A percentile compares a stretch with the other conserved stretches of the same genome.
Conservation (phyloP, 1,284 basidiomycete genomes). For the Naganishia cerealis region DNA sequence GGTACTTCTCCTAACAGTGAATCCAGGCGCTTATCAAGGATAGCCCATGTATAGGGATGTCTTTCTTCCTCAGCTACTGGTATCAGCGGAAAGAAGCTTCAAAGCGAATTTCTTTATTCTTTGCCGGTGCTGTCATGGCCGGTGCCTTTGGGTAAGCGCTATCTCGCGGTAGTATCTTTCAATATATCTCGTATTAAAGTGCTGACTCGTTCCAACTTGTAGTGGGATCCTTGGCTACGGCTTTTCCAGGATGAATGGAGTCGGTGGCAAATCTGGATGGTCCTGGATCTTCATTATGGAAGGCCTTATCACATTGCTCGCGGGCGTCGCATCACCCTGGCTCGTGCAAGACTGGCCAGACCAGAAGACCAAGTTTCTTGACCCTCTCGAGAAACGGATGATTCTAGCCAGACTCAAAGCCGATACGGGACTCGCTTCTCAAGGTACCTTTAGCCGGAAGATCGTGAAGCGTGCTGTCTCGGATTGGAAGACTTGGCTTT, state of each 20-base stretch:
- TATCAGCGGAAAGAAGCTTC: slow-evolving; percentile 52
- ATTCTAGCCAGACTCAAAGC: slow-evolving; percentile 51
- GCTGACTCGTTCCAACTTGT: background rate
- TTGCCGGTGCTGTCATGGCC: slow-evolving; percentile 55
- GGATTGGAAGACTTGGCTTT: slow-evolving; percentile 51
- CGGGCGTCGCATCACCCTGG: slow-evolving; percentile 49
- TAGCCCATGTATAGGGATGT: slow-evolving; percentile 47
- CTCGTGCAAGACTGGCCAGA: slow-evolving; percentile 57
- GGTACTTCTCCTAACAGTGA: background rate
- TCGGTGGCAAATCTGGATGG: slow-evolving; percentile 55
- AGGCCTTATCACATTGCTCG: slow-evolving; percentile 52
- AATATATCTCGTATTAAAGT: background rate
- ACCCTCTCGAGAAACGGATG: slow-evolving; percentile 49
- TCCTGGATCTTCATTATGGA: slow-evolving; percentile 57
- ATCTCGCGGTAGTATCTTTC: background rate
- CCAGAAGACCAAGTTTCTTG: slow-evolving; percentile 50
- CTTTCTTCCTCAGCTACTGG: slow-evolving; percentile 55
- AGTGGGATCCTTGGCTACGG: slow-evolving; percentile 52
- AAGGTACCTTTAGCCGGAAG: slow-evolving; percentile 46
- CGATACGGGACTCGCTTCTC: slow-evolving; percentile 51
- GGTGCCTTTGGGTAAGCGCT: slow-evolving; percentile 42
- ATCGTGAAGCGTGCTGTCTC: slow-evolving; percentile 45
- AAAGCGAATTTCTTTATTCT: slow-evolving; percentile 55
- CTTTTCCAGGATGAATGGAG: slow-evolving; percentile 52
- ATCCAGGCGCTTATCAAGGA: background rate